Percentiles rank a stretch among this genome's conserved stretches.
These are phyloP conservation scores for Hypericum perforatum DNA, from an alignment of 345 rosid species.

Conservation along the genomic window DNA sequence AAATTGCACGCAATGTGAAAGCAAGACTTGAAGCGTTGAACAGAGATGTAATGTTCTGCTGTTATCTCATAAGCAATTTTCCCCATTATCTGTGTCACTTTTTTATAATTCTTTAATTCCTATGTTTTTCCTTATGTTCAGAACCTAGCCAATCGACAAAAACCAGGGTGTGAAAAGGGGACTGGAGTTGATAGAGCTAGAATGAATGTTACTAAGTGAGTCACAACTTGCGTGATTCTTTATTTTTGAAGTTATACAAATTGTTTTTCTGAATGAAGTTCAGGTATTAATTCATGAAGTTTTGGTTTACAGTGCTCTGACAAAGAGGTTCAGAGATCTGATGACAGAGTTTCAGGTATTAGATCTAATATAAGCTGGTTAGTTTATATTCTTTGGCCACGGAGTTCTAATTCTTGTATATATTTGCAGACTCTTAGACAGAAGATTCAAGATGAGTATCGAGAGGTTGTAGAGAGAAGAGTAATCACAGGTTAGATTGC, in stretches of 20 bases:
- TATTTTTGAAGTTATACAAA: not conserved
- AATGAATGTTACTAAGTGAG: constrained; percentile 73
- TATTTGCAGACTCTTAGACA: constrained; percentile 62
- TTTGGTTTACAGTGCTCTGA: constrained; percentile 45
- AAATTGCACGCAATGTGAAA: constrained; percentile 61
- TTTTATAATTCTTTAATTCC: constrained; percentile 5
- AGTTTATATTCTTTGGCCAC: not conserved
- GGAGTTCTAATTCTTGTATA: constrained; percentile 8
- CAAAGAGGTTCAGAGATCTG: constrained; percentile 50
- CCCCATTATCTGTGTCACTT: not conserved
- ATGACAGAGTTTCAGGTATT: constrained; percentile 86
- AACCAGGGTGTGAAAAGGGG: constrained; percentile 86
- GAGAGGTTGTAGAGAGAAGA: constrained; percentile 86
- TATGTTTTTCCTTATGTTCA: constrained; percentile 14
- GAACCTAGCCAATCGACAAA: constrained; percentile 82
- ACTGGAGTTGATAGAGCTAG: constrained; percentile 81
- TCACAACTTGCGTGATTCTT: constrained; percentile 3
- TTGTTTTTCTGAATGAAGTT: not conserved
- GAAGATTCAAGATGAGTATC: constrained; percentile 80
- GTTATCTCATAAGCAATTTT: not conserved
- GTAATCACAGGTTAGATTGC: constrained; percentile 55
- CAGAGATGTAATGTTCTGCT: constrained; percentile 45
- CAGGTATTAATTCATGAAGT: not conserved
- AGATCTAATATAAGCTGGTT: constrained; percentile 1
- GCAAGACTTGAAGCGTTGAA: constrained; percentile 65